Evolutionary conservation across 768 basidiomycete species (phyloP).

Genomic region (Russula lepida): DNA sequence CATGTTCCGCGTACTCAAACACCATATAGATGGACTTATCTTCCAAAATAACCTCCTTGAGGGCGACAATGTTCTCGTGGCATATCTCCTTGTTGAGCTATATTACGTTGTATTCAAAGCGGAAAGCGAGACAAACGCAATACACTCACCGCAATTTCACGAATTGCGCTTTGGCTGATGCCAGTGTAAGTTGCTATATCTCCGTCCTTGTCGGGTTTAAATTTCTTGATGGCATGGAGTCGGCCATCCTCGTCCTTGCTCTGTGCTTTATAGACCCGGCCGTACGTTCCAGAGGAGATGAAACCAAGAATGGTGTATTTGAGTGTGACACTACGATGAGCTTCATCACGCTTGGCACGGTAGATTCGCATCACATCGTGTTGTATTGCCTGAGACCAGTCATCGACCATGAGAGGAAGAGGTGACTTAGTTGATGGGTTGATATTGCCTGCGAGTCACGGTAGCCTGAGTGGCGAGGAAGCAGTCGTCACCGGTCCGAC

Average conservation of each 20-base stretch:
- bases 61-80: conserved; percentile 84
- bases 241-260: conserved; percentile 59
- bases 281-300: conserved; percentile 97
- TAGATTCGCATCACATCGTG: conserved; percentile 83
- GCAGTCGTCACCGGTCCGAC: background rate
- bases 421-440: background rate
- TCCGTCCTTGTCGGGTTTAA: conserved; percentile 99
- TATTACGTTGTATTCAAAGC: conserved; percentile 8
- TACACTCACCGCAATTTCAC: conserved; percentile 83
- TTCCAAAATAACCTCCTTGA: conserved; percentile 93
- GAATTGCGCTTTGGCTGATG: conserved; percentile 93
- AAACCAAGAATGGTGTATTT: conserved; percentile 93
- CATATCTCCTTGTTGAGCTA: conserved; percentile 84
- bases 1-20: conserved; percentile 98
- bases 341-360: conserved; percentile 65
- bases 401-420: conserved; percentile 19
- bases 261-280: conserved; percentile 95
- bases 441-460: background rate
- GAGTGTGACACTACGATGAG: conserved; percentile 57
- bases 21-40: conserved; percentile 99
- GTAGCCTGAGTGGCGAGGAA: background rate
- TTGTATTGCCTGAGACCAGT: conserved; percentile 17
- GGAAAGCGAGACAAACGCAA: background rate
- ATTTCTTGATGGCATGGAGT: conserved; percentile 97
- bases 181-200: conserved; percentile 94